These are phyloP conservation scores for Thermothielavioides terrestris DNA, from an alignment of 495 filamentous ascomycete species.

Conservation along the genomic window DNA sequence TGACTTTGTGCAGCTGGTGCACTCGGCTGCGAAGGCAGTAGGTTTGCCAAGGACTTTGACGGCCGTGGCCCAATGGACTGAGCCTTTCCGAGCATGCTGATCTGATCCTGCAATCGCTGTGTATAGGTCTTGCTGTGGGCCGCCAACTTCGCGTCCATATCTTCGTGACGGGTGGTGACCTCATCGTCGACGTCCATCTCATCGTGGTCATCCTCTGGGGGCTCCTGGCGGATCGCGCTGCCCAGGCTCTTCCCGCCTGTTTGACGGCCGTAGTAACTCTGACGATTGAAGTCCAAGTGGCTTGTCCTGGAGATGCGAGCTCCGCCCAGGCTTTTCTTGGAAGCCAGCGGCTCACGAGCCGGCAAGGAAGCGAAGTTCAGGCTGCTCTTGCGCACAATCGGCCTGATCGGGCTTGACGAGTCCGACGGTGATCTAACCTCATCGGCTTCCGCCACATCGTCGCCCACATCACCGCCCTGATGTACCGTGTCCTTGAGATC, in stretches of 20 bases:
- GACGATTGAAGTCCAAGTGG: conserved; percentile 61
- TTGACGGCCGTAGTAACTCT: conserved; percentile 55
- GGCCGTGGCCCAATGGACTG: conserved; percentile 52
- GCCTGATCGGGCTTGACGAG: conserved; percentile 41
- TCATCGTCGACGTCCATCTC: conserved; percentile 54
- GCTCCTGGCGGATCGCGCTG: conserved; percentile 28
- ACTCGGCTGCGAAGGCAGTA: conserved; percentile 27
- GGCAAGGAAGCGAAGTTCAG: conserved; percentile 87
- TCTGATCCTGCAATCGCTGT: conserved; percentile 82
- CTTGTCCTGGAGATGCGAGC: conserved; percentile 62
- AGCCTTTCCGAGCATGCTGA: conserved; percentile 82
- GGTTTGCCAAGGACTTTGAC: conserved; percentile 61
- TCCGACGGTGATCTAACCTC: conserved; percentile 43
- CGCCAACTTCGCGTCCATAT: conserved; percentile 25
- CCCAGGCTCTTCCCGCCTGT: conserved; percentile 55
- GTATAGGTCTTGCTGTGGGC: conserved; percentile 82
- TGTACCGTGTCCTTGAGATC: conserved; percentile 1
- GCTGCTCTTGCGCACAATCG: conserved; percentile 77
- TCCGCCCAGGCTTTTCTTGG: conserved; percentile 69
- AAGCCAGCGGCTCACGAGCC: conserved; percentile 75
- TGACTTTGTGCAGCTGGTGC: conserved; percentile 1
- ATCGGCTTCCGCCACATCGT: conserved; percentile 42
- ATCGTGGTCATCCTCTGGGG: conserved; percentile 39
- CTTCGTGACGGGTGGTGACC: conserved; percentile 31
- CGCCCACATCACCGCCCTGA: conserved; percentile 20